Evolutionary conservation across 2,329 filamentous ascomycete genomes (phyloP).

Genomic region (Exophiala phaeomuriformis): DNA sequence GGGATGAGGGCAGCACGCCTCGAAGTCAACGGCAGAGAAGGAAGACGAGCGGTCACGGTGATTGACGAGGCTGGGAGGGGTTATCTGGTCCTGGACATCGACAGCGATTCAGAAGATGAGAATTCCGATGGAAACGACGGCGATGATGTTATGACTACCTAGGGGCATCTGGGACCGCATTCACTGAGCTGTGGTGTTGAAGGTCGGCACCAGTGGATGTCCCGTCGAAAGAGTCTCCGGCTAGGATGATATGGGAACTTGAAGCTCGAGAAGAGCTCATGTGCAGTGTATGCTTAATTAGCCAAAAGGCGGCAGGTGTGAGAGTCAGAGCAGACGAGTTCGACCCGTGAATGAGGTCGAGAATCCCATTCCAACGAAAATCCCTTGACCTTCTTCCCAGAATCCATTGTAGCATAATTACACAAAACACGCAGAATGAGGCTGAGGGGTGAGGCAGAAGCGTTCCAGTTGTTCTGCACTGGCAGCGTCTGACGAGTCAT

Average conservation of each 20-base stretch:
- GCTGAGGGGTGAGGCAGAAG: slow-evolving; percentile 3
- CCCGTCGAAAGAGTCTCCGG: too few relatives aligned
- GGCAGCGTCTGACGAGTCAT: too few relatives aligned
- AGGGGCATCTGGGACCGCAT: too few relatives aligned
- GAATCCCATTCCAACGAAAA: too few relatives aligned
- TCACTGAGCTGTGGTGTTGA: too few relatives aligned
- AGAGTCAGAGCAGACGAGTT: neutral
- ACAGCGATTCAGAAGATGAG: slow-evolving; percentile 31
- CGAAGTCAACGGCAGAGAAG: slow-evolving; percentile 50
- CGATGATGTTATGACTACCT: slow-evolving; percentile 19
- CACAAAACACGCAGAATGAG: neutral
- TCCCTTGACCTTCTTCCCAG: too few relatives aligned
- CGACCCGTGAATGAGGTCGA: neutral
- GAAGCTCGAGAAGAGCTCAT: too few relatives aligned
- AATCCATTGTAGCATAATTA: neutral
- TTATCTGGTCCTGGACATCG: slow-evolving; percentile 52
- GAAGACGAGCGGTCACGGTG: slow-evolving; percentile 48
- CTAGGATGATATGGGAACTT: too few relatives aligned
- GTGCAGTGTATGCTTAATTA: too few relatives aligned
- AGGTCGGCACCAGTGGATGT: too few relatives aligned
- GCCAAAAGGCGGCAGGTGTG: too few relatives aligned
- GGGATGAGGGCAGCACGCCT: slow-evolving; percentile 40
- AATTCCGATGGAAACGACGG: slow-evolving; percentile 28
- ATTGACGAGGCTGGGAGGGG: slow-evolving; percentile 48
- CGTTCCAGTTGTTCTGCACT: too few relatives aligned